Evolutionary conservation across 2,329 filamentous ascomycete species (phyloP).

Genomic region (Trichoderma atrobrunneum): DNA sequence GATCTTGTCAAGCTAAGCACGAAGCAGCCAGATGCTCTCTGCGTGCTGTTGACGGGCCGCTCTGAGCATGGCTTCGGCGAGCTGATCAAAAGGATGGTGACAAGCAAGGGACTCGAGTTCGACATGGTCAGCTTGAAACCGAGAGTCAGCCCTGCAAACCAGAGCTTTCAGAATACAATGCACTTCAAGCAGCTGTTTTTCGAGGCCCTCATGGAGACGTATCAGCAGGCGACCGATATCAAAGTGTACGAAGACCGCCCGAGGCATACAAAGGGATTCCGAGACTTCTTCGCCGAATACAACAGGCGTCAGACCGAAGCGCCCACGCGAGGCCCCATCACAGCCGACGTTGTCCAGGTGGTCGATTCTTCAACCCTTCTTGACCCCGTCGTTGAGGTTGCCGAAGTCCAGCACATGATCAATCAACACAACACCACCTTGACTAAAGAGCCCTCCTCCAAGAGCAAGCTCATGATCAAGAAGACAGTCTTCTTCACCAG

Average conservation of each 20-base stretch:
- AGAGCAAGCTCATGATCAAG: slow-evolving; percentile 65
- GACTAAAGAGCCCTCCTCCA: slow-evolving; percentile 32
- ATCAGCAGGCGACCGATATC: slow-evolving; percentile 77
- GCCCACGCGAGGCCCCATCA: slow-evolving; percentile 62
- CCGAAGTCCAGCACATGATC: slow-evolving; percentile 84
- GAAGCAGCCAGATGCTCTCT: slow-evolving; percentile 79
- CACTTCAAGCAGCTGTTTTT: slow-evolving; percentile 88
- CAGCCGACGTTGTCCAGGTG: slow-evolving; percentile 81
- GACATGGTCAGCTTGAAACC: slow-evolving; percentile 89
- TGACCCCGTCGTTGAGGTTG: slow-evolving; percentile 74
- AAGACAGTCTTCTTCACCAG: slow-evolving; percentile 90
- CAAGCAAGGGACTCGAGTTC: slow-evolving; percentile 76
- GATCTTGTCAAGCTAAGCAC: slow-evolving; percentile 78
- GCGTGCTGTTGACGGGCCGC: slow-evolving; percentile 83
- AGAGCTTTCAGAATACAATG: slow-evolving; percentile 81
- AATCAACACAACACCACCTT: slow-evolving; percentile 73
- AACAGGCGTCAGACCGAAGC: slow-evolving; percentile 57
- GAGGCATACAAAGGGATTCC: slow-evolving; percentile 74
- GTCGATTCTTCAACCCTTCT: slow-evolving; percentile 70
- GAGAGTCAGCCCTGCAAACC: slow-evolving; percentile 71
- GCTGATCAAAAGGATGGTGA: slow-evolving; percentile 76
- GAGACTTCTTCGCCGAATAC: slow-evolving; percentile 76
- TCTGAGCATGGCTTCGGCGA: slow-evolving; percentile 73
- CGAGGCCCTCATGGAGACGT: slow-evolving; percentile 78
- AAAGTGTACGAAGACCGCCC: slow-evolving; percentile 68